Base-by-base conservation (phyloP, 2,329 filamentous ascomycete species). In the Pseudophaeomoniella oleicola region DNA sequence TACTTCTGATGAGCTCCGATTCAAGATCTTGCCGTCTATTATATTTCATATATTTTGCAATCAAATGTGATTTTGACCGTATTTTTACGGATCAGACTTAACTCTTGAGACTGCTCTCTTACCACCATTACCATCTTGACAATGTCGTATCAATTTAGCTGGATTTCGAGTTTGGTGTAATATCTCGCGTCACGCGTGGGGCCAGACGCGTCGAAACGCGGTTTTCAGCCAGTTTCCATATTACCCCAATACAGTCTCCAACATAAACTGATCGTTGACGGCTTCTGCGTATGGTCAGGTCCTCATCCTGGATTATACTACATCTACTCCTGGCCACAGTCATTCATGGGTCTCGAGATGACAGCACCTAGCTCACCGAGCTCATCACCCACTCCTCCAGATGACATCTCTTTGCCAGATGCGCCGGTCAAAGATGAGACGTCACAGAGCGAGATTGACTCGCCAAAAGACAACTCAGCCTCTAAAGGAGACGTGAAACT, bases 401-500 rank as follows among this genome's bases (percentile, higher is more conserved):
- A 27, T 27, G 22, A 49, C 36, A 22, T 48, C n/a, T n/a, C 29
- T 12, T 39, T 49, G 13, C 44, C 44, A 11, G 46, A 48, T 42
- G 45, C 46, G 37, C 45, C 46, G 16, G 19, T 27, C 30, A n/a
- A 27, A n/a, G 22, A 27, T n/a, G 22, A 27, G 22, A 27, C 22
- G 22, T 27, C 22, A 9, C 22, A 27, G n/a, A 27, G 22, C n/a
- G 22, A 27, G 36, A 14, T 19, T 11, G 5, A 39, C 12, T 34
- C 39, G 13, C 38, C 38, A 13, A 41, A 46, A 18, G 44, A 43
- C 30, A 39, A 40, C 14, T 38, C 46, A n/a, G 40, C 43, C 4
- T 31, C 11, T 18, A 39, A 37, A 16, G 13, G 10, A 13, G 50
- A 55, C 16, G 53, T 63, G 30, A 65, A 63, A 18, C 48, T 79